Conservation (phyloP, 495 filamentous ascomycete species). For the Neohortaea acidophila region DNA sequence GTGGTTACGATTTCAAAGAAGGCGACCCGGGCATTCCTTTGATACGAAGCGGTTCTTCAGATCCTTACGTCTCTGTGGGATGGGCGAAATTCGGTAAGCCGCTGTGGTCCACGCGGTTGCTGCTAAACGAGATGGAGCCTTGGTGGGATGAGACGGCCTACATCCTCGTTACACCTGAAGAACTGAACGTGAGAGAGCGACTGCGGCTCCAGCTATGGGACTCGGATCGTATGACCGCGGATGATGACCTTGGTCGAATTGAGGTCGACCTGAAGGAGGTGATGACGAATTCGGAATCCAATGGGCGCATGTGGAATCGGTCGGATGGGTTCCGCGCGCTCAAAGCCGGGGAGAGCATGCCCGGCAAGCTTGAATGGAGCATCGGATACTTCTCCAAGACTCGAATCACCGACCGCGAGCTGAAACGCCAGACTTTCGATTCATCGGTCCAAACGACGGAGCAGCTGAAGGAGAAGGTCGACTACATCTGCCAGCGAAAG, state of each 20-base stretch:
- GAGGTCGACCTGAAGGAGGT: constrained; percentile 50
- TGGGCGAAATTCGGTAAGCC: constrained; percentile 67
- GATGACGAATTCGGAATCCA: constrained; percentile 39
- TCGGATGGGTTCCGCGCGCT: constrained; percentile 44
- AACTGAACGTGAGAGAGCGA: constrained; percentile 56
- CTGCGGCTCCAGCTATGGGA: constrained; percentile 58
- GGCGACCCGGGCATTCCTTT: constrained; percentile 43
- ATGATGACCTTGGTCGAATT: constrained; percentile 56
- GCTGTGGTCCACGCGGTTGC: constrained; percentile 46
- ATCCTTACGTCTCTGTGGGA: constrained; percentile 53
- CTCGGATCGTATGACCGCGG: constrained; percentile 50
- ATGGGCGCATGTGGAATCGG: constrained; percentile 40
- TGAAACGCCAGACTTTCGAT: constrained; percentile 38
- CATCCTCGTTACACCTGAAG: constrained; percentile 49
- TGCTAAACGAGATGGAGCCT: constrained; percentile 45
- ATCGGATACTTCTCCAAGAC: constrained; percentile 56
- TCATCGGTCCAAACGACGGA: constrained; percentile 36
- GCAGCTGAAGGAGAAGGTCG: constrained; percentile 38
- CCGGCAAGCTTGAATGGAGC: constrained; percentile 52
- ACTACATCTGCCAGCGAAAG: constrained; percentile 38
- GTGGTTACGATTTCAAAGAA: constrained; percentile 48
- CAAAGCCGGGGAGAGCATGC: constrained; percentile 48
- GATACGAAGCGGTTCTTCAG: constrained; percentile 43
- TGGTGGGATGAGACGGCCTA: constrained; percentile 53
- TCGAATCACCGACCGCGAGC: constrained; percentile 38